These are phyloP conservation scores for Leucosporidium creatinivorum DNA, from an alignment of 768 basidiomycete genomes.

Conservation along the genomic window DNA sequence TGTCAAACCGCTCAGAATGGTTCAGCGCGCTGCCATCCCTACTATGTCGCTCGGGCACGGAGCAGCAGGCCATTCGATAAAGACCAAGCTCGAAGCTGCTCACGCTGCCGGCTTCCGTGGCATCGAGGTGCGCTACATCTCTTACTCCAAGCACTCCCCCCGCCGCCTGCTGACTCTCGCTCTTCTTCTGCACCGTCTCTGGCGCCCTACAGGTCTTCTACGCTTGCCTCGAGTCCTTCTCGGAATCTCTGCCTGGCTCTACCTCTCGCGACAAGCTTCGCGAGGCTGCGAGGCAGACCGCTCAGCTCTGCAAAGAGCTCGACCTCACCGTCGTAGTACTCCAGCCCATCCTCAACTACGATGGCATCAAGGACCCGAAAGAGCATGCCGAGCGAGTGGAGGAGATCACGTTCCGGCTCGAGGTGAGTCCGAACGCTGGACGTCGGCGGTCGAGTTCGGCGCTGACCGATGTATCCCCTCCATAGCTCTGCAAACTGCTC, in stretches of 20 bases:
- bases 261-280: slow-evolving; percentile 6
- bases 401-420: slow-evolving; percentile 17
- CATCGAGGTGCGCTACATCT: slow-evolving; percentile 9
- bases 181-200: too few species aligned
- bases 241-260: neutral
- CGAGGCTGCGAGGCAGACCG: slow-evolving; percentile 6
- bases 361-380: slow-evolving; percentile 15
- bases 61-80: slow-evolving; percentile 13
- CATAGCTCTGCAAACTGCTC: slow-evolving; percentile 19
- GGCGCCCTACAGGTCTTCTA: slow-evolving; percentile 17
- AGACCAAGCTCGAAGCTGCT: slow-evolving; percentile 10
- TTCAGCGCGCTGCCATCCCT: slow-evolving; percentile 8
- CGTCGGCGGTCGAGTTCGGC: neutral
- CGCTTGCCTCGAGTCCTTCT: slow-evolving; percentile 15
- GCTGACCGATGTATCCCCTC: neutral
- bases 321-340: slow-evolving; percentile 14
- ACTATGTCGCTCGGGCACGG: slow-evolving; percentile 25
- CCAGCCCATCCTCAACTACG: slow-evolving; percentile 23
- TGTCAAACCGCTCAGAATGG: too few species aligned
- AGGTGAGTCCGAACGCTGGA: slow-evolving; percentile 5
- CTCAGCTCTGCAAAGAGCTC: slow-evolving; percentile 2
- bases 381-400: slow-evolving; percentile 15
- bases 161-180: neutral
- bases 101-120: slow-evolving; percentile 15
- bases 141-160: neutral